A percentile compares a stretch with the other conserved stretches of the same genome.
phyloP scores from a whole-genome alignment of 176 grass and related monocot genomes.

The Eragrostis curvula region DNA sequence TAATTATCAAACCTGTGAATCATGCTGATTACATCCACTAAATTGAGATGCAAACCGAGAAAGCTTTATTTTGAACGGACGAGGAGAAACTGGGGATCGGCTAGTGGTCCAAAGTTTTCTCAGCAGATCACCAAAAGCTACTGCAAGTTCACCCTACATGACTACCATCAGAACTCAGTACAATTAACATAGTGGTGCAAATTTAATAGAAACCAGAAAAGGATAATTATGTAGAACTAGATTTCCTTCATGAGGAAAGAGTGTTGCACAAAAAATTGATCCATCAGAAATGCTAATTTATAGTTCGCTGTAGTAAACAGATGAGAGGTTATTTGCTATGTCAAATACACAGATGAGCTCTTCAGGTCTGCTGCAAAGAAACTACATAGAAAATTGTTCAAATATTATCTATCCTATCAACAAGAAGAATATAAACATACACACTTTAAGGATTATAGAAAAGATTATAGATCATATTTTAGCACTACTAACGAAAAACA shows the following conservation, averaged over 20 bases:
- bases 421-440: neutral
- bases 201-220: slow-evolving; percentile 37
- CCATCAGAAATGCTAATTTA: slow-evolving; percentile 17
- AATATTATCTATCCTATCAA: neutral
- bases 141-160: slow-evolving; percentile 99
- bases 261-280: slow-evolving; percentile 5
- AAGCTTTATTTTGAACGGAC: slow-evolving; percentile 95
- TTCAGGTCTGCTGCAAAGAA: neutral
- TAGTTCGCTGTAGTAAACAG: neutral
- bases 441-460: neutral
- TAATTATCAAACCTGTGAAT: slow-evolving; percentile 81
- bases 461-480: neutral
- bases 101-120: slow-evolving; percentile 98
- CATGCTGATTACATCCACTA: slow-evolving; percentile 97
- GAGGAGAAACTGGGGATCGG: slow-evolving; percentile 80
- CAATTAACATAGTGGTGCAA: slow-evolving; percentile 51
- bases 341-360: slow-evolving; percentile 11
- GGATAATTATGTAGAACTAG: neutral
- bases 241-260: slow-evolving; percentile 1
- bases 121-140: slow-evolving; percentile 96
- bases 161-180: slow-evolving; percentile 88
- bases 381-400: neutral
- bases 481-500: neutral
- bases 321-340: neutral
- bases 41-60: slow-evolving; percentile 98